Percentiles rank a stretch among this genome's conserved stretches.
Conservation (phyloP, 75 land plant genomes). For the Cryptomeria japonica region DNA sequence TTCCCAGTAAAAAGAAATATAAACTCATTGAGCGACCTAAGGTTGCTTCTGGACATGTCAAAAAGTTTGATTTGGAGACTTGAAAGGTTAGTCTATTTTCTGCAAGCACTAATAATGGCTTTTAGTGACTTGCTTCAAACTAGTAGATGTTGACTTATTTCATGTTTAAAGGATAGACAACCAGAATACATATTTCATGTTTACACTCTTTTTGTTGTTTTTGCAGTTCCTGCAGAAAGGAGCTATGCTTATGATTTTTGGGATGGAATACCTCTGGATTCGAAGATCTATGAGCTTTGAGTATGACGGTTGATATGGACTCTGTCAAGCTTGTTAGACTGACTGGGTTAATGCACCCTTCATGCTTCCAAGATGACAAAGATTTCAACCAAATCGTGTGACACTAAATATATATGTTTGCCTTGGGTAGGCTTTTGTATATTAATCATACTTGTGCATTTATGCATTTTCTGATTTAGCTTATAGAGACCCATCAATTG, state of each 20-base stretch:
- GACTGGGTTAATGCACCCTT: background rate
- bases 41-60: slow-evolving; percentile 49
- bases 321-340: background rate
- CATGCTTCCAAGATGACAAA: background rate
- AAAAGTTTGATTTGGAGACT: slow-evolving; percentile 45
- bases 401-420: background rate
- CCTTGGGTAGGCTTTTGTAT: background rate
- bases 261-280: slow-evolving; percentile 46
- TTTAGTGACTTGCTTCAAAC: background rate
- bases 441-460: background rate
- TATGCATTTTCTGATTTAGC: background rate
- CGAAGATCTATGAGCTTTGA: slow-evolving; percentile 42
- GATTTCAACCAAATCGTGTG: background rate
- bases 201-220: background rate
- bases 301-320: slow-evolving; percentile 3
- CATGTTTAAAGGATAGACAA: background rate
- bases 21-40: slow-evolving; percentile 35
- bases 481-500: background rate
- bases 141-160: background rate
- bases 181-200: background rate
- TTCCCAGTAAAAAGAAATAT: background rate
- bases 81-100: slow-evolving; percentile 37
- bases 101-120: background rate
- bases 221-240: slow-evolving; percentile 45
- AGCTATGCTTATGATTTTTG: slow-evolving; percentile 49